Base-by-base conservation (phyloP, 768 basidiomycete species). In the Naematelia aurantialba region DNA sequence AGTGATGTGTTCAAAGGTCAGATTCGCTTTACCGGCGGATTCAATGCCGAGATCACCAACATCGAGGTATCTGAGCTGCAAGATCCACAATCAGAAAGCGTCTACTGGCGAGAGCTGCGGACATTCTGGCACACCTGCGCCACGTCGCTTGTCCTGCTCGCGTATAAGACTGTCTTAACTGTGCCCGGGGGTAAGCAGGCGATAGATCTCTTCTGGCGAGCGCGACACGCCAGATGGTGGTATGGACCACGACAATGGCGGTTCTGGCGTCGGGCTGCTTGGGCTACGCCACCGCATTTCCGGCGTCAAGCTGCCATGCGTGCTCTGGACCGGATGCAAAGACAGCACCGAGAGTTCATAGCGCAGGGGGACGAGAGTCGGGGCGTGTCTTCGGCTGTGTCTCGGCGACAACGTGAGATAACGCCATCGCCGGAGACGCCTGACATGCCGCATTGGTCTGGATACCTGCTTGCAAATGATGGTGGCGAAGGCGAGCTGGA, bases 181-280 rank as follows among this genome's bases (percentile, higher is more conserved):
- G 61, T 62, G 8, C 72, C 72, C 1, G 49, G 65, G 8, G 69
- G 63, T 3, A 46, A 59, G 52, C 57, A 60, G 45, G 21, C 27
- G 1, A 27, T 61, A 5, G 45, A 58, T 5, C 17, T 60, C 45
- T 24, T 34, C 1, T 57, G 52, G 11, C 46, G 30, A 1, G 42
- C 55, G 12, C 65, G 60, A 58, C 19, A 55, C 11, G 24, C 42
- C 19, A 30, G 72, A 50, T 73, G 72, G 72, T 73, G 69, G 69
- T 73, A 67, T 60, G 72, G 72, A 2, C 72, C 72, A 4, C 30
- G 72, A 27, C 60, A 57, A 3, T 70, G 69, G 69, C 51, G 66
- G 17, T 34, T 73, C 13, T 73, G 72, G 72, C 27, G 67, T 26
- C 17, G 69, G 26, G 63, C 58, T 8, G 72, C 69, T 0, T 73